Conservation (phyloP, 2,329 filamentous ascomycete genomes). For the Apiospora hydei region DNA sequence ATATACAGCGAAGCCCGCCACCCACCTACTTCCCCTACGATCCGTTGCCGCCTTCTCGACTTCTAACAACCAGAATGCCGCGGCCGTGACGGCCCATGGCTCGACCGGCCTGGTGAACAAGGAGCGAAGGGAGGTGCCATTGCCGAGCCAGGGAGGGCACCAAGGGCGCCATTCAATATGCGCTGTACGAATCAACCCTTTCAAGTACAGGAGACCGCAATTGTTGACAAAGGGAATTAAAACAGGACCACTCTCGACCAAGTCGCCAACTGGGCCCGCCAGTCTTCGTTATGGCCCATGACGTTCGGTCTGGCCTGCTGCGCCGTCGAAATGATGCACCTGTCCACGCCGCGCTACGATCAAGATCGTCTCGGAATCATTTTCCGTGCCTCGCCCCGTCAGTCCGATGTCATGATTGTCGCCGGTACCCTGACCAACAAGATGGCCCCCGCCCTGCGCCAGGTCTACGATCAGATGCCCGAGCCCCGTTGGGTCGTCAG, state of each 20-base stretch:
- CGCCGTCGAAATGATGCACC: conserved; percentile 92
- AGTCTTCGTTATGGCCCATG: conserved; percentile 87
- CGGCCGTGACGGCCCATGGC: conserved; percentile 60
- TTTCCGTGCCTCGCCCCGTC: conserved; percentile 85
- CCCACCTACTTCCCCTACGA: conserved; percentile 65
- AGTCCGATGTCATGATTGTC: conserved; percentile 93
- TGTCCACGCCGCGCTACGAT: conserved; percentile 87
- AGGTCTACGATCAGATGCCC: conserved; percentile 96
- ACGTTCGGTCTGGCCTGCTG: conserved; percentile 90
- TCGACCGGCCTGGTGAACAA: conserved; percentile 62
- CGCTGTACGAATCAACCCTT: conserved; percentile 68
- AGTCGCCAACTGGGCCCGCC: conserved; percentile 83
- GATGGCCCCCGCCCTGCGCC: conserved; percentile 89
- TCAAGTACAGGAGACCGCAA: conserved; percentile 25
- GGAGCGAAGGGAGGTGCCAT: conserved; percentile 73
- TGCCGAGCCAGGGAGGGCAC: conserved; percentile 80
- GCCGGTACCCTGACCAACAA: conserved; percentile 94
- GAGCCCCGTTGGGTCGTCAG: conserved; percentile 86
- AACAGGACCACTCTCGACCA: conserved; percentile 78
- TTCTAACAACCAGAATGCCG: conserved; percentile 69
- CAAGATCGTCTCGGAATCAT: conserved; percentile 90
- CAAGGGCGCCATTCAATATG: conserved; percentile 84
- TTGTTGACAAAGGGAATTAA: not conserved
- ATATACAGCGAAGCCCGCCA: conserved; percentile 68
- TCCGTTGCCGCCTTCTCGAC: conserved; percentile 71